Evolutionary conservation across 371 early-diverging fungal species (phyloP).

Genomic region (Batkoa obscura): DNA sequence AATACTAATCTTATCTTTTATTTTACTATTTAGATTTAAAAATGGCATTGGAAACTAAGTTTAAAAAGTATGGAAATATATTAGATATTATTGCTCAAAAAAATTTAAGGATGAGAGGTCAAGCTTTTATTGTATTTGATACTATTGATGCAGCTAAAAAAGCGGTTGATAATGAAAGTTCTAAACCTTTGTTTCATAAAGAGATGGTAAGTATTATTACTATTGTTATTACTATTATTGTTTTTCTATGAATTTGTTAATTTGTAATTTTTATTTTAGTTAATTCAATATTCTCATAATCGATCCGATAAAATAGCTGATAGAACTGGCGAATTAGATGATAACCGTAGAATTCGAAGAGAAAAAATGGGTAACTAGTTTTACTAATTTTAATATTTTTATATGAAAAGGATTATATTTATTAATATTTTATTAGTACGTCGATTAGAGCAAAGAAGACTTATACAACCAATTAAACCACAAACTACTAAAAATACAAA

Average conservation of each 20-base stretch:
- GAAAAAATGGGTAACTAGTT: constrained; percentile 29
- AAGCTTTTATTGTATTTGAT: constrained; percentile 79
- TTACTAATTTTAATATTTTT: not conserved
- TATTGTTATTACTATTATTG: not conserved
- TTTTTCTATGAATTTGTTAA: not conserved
- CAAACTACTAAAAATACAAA: constrained; percentile 1
- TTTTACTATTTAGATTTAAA: constrained; percentile 34
- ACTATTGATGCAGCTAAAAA: constrained; percentile 56
- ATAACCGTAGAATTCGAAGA: constrained; percentile 25
- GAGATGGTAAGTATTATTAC: constrained; percentile 38
- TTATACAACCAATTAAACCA: not conserved
- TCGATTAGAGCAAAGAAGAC: constrained; percentile 1
- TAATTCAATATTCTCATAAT: constrained; percentile 54
- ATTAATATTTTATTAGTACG: not conserved
- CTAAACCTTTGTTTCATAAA: constrained; percentile 57
- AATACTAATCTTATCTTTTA: not conserved
- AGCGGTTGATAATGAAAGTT: constrained; percentile 71
- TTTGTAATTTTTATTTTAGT: constrained; percentile 15
- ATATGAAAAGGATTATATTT: no score
- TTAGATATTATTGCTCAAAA: constrained; percentile 65
- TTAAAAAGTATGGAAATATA: constrained; percentile 73
- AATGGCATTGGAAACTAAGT: constrained; percentile 55
- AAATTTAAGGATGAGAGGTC: constrained; percentile 74
- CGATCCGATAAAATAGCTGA: constrained; percentile 67
- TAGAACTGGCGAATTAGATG: constrained; percentile 38